These are phyloP conservation scores for Cladophialophora bantiana DNA, from an alignment of 2,329 filamentous ascomycete species.

Conservation along the genomic window DNA sequence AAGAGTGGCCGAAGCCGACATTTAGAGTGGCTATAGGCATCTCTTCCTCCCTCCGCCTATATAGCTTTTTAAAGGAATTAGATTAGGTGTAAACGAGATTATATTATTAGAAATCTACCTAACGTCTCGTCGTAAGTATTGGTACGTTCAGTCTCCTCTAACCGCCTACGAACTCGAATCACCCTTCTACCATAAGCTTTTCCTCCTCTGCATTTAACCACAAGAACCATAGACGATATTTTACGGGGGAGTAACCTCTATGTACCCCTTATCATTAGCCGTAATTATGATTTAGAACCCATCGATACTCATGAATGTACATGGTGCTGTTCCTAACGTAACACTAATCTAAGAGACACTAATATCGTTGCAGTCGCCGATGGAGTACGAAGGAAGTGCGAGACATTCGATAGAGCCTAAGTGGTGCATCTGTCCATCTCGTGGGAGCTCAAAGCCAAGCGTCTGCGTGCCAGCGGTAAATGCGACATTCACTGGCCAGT, in stretches of 20 bases:
- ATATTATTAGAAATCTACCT: neutral
- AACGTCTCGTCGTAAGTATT: neutral
- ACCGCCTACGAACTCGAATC: neutral
- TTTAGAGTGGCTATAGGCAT: too few relatives aligned
- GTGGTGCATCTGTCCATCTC: slow-evolving; percentile 9
- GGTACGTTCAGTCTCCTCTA: neutral
- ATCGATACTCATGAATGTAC: slow-evolving; percentile 13
- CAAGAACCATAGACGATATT: slow-evolving; percentile 12
- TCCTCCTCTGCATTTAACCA: slow-evolving; percentile 15
- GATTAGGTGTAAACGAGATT: too few relatives aligned
- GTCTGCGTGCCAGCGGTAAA: slow-evolving; percentile 10
- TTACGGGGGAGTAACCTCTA: slow-evolving; percentile 10
- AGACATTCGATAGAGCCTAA: slow-evolving; percentile 12
- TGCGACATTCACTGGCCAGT: slow-evolving; percentile 10
- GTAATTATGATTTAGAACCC: slow-evolving; percentile 10
- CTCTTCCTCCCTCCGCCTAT: too few relatives aligned
- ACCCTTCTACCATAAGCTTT: neutral
- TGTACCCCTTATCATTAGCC: slow-evolving; percentile 13
- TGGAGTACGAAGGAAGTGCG: slow-evolving; percentile 14
- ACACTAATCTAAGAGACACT: slow-evolving; percentile 11
- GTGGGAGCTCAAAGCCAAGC: slow-evolving; percentile 13
- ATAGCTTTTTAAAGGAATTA: too few relatives aligned
- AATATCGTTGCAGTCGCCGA: slow-evolving; percentile 12
- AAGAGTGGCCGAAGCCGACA: too few relatives aligned
- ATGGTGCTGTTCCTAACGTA: slow-evolving; percentile 10